Percentiles rank a stretch among this genome's conserved stretches.
phyloP scores from a whole-genome alignment of 176 grass and related monocot genomes.

The Triticum urartu region DNA sequence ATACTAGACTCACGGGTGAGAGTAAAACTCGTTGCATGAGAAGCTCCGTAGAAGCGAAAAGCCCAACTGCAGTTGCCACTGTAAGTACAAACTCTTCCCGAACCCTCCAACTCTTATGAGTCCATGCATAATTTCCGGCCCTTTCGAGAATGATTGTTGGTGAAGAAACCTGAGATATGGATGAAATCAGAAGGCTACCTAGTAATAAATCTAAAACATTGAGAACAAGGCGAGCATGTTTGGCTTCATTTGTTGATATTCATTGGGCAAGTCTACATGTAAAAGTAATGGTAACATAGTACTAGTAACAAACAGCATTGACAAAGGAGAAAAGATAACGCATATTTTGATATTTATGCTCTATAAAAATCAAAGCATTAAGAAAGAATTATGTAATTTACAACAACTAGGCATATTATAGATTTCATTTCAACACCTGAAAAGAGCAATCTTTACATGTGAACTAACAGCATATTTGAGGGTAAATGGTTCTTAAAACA shows the following conservation, averaged over 20 bases:
- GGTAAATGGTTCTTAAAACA: not conserved
- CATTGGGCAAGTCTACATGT: not conserved
- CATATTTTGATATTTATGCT: not conserved
- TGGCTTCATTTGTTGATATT: not conserved
- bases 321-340: not conserved
- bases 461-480: not conserved
- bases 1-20: conserved; percentile 62
- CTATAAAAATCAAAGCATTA: not conserved
- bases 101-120: conserved; percentile 91
- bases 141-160: conserved; percentile 90
- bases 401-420: not conserved
- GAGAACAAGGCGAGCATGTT: not conserved
- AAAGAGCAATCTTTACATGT: not conserved
- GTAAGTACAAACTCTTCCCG: conserved; percentile 79
- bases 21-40: conserved; percentile 82
- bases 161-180: conserved; percentile 63
- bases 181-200: conserved; percentile 13
- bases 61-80: conserved; percentile 62
- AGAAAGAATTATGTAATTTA: not conserved
- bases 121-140: conserved; percentile 90
- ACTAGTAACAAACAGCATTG: not conserved
- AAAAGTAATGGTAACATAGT: not conserved
- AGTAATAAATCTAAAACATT: not conserved
- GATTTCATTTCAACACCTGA: not conserved
- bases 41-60: conserved; percentile 89